Evolutionary conservation across 495 filamentous ascomycete species (phyloP).

Genomic region (Aspergillus mulundensis): DNA sequence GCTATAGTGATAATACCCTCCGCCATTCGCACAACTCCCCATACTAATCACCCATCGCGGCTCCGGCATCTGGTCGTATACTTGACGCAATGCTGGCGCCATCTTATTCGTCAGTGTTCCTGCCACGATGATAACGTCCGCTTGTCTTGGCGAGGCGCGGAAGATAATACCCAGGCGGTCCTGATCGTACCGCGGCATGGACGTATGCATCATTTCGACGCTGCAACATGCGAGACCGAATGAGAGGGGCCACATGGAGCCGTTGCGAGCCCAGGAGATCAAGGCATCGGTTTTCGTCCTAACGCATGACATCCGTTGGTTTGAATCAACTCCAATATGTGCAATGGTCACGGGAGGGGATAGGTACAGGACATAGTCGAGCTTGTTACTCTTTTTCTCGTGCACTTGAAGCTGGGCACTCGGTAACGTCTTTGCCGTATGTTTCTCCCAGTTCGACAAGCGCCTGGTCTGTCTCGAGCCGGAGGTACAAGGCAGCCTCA

Average conservation of each 20-base stretch:
- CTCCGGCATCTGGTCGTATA: constrained; percentile 98
- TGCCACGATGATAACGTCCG: constrained; percentile 96
- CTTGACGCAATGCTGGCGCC: constrained; percentile 88
- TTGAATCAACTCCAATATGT: no score
- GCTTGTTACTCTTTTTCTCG: no score
- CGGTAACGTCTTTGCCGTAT: no score
- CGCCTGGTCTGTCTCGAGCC: no score
- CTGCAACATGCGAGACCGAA: constrained; percentile 97
- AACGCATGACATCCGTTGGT: no score
- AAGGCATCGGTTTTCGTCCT: constrained; percentile 82
- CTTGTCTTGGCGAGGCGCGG: constrained; percentile 90
- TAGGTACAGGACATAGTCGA: no score
- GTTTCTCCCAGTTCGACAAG: no score
- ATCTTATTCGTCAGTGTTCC: constrained; percentile 98
- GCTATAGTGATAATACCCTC: constrained; percentile 96
- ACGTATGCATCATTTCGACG: constrained; percentile 98
- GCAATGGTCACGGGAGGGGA: no score
- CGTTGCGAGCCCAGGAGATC: constrained; percentile 74
- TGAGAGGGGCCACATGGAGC: constrained; percentile 96
- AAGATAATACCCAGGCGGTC: constrained; percentile 96
- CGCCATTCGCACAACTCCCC: constrained; percentile 93
- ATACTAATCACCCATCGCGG: constrained; percentile 94
- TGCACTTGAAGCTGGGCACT: no score
- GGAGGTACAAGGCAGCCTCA: no score
- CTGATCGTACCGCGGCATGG: constrained; percentile 93